Percentiles rank a stretch among this genome's conserved stretches.
These are phyloP conservation scores for Trifolium repens DNA, from an alignment of 306 rosid genomes.

Conservation along the genomic window DNA sequence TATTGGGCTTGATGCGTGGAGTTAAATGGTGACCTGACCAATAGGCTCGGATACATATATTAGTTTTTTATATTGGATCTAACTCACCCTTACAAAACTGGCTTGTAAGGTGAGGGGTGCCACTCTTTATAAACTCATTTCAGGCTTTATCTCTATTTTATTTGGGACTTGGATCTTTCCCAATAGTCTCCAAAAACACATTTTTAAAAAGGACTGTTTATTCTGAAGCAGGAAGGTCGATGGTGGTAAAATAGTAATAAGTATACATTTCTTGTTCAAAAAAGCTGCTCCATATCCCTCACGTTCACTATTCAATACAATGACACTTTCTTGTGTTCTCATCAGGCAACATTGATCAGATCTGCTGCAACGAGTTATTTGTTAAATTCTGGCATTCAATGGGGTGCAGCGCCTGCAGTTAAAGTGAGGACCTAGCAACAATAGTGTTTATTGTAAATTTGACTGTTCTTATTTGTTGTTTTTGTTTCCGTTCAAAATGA, in stretches of 20 bases:
- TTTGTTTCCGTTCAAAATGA: constrained; percentile 25
- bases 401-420: constrained; percentile 98
- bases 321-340: constrained; percentile 40
- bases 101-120: not conserved
- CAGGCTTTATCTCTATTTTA: not conserved
- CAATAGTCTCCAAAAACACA: not conserved
- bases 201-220: constrained; percentile 8
- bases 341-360: constrained; percentile 91
- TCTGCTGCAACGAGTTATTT: constrained; percentile 85
- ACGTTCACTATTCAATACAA: constrained; percentile 24
- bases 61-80: not conserved
- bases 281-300: constrained; percentile 22
- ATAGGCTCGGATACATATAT: not conserved
- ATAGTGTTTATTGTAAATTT: constrained; percentile 33
- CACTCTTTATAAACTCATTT: not conserved
- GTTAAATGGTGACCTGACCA: not conserved
- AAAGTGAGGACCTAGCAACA: constrained; percentile 66
- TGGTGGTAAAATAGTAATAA: constrained; percentile 16
- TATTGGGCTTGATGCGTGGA: not conserved
- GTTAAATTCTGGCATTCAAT: constrained; percentile 87
- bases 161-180: not conserved
- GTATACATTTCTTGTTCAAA: constrained; percentile 27
- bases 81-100: not conserved
- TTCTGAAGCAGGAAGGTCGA: constrained; percentile 26
- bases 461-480: not conserved